Percentiles rank a stretch among this genome's conserved stretches.
Conservation (phyloP, 2,329 filamentous ascomycete genomes). For the Aspergillus aculeatinus region DNA sequence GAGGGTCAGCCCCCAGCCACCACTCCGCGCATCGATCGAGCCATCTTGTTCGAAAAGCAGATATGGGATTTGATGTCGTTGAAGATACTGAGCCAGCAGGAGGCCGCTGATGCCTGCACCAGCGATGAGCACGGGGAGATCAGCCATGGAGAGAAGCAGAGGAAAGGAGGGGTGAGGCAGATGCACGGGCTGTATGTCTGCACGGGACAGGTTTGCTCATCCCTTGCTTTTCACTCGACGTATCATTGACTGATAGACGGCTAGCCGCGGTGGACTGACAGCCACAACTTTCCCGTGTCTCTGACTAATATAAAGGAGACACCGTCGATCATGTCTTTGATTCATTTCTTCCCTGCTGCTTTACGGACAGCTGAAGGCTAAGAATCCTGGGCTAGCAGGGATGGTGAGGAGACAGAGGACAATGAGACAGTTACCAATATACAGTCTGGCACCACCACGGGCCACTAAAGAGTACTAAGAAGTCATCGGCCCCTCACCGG, state of each 20-base stretch:
- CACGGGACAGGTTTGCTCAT: not conserved
- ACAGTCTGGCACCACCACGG: no score
- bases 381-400: not conserved
- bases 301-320: not conserved
- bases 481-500: no score
- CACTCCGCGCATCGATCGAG: constrained; percentile 48
- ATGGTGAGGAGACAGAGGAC: not conserved
- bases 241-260: no score
- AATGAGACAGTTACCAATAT: no score
- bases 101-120: constrained; percentile 47
- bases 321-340: not conserved
- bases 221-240: not conserved
- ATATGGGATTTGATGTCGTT: constrained; percentile 34
- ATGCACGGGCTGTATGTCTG: not conserved
- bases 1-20: constrained; percentile 64
- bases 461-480: no score
- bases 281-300: not conserved
- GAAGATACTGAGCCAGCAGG: constrained; percentile 43
- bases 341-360: no score
- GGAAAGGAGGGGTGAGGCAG: not conserved
- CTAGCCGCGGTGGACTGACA: not conserved
- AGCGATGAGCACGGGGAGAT: constrained; percentile 43
- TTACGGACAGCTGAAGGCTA: no score
- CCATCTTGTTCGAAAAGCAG: constrained; percentile 44
- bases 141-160: constrained; percentile 14